These are phyloP conservation scores for Eimeria acervulina DNA, from an alignment of 169 alveolate species.

Conservation along the genomic window DNA sequence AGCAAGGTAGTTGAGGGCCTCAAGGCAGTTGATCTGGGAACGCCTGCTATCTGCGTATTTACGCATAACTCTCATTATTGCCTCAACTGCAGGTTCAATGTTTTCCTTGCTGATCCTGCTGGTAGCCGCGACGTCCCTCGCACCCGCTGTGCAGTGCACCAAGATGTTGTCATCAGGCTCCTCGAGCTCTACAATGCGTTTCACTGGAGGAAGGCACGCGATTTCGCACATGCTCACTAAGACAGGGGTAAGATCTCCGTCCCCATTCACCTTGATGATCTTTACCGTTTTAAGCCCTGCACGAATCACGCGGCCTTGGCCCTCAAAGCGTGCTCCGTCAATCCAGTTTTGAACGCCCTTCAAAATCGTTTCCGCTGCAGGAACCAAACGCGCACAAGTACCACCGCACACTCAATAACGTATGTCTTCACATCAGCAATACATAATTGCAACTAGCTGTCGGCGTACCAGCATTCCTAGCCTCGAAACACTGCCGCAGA, in stretches of 20 bases:
- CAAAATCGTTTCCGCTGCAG: constrained; percentile 85
- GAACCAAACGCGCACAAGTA: neutral
- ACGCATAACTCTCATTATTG: constrained; percentile 90
- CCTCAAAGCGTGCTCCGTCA: constrained; percentile 90
- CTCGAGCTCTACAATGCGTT: constrained; percentile 91
- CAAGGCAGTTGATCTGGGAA: constrained; percentile 91
- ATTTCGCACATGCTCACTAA: constrained; percentile 86
- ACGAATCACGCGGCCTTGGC: constrained; percentile 90
- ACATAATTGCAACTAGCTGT: neutral
- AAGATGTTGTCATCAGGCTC: constrained; percentile 93
- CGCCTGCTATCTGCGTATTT: constrained; percentile 92
- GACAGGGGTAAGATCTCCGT: constrained; percentile 84
- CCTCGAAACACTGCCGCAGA: constrained; percentile 85
- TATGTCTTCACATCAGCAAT: neutral
- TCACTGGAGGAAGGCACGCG: constrained; percentile 90
- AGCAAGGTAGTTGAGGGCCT: constrained; percentile 90
- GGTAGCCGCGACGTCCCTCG: constrained; percentile 88
- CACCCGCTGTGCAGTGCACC: constrained; percentile 89
- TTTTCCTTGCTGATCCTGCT: constrained; percentile 86
- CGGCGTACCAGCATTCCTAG: constrained; percentile 74
- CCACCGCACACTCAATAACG: neutral
- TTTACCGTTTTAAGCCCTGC: constrained; percentile 91
- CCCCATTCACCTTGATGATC: constrained; percentile 86
- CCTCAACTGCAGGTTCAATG: constrained; percentile 88
- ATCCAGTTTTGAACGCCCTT: constrained; percentile 90